phyloP scores from a whole-genome alignment of 139 green algal species.

The Helicosporidium sp. region DNA sequence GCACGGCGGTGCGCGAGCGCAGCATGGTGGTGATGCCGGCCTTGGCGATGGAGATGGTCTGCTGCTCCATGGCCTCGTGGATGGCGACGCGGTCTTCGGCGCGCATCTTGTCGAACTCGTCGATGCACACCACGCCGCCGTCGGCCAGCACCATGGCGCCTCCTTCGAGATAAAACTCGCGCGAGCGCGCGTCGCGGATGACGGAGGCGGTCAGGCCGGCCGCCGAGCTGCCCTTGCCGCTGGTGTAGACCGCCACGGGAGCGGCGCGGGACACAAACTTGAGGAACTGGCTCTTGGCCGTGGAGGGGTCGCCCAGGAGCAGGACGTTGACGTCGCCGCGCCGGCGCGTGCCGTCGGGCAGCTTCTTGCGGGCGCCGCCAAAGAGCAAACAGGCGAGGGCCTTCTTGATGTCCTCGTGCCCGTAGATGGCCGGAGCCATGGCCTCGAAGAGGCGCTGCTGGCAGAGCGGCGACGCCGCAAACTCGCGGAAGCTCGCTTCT shows the following conservation, averaged over 20 bases:
- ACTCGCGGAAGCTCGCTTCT: slow-evolving; percentile 70
- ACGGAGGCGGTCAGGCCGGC: slow-evolving; percentile 86
- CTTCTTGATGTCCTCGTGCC: slow-evolving; percentile 80
- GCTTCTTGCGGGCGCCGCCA: slow-evolving; percentile 73
- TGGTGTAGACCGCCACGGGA: slow-evolving; percentile 90
- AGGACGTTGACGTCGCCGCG: slow-evolving; percentile 96
- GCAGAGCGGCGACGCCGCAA: slow-evolving; percentile 48
- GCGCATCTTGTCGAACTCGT: slow-evolving; percentile 99
- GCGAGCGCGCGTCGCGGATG: slow-evolving; percentile 31
- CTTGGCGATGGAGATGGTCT: slow-evolving; percentile 98
- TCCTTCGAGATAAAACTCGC: slow-evolving; percentile 75
- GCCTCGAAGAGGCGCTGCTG: slow-evolving; percentile 44
- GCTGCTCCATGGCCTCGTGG: slow-evolving; percentile 99
- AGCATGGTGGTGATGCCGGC: slow-evolving; percentile 96
- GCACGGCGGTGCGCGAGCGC: slow-evolving; percentile 73
- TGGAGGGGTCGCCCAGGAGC: slow-evolving; percentile 88
- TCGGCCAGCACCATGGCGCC: slow-evolving; percentile 96
- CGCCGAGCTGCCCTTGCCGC: slow-evolving; percentile 82
- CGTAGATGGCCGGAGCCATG: slow-evolving; percentile 90
- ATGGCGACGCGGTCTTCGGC: slow-evolving; percentile 92
- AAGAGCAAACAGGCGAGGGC: slow-evolving; percentile 90
- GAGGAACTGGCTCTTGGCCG: slow-evolving; percentile 96
- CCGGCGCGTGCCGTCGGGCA: slow-evolving; percentile 66
- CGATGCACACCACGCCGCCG: slow-evolving; percentile 93
- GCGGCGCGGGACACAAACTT: slow-evolving; percentile 77